Conservation (phyloP, 148 eudicot genomes). For the Drosera capensis region DNA sequence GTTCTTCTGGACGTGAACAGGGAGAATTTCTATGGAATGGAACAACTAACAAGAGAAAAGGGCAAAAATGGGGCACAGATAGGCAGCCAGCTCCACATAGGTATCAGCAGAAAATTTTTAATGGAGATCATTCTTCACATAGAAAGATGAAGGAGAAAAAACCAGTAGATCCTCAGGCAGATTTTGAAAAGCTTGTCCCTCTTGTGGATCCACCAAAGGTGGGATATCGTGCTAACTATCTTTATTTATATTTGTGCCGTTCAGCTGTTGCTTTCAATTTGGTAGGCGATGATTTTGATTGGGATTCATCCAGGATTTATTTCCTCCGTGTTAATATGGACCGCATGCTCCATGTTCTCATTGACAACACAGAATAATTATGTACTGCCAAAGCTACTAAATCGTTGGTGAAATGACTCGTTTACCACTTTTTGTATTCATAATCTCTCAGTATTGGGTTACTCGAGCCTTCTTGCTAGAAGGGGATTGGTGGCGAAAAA, state of each 20-base stretch:
- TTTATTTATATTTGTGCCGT: too few relatives aligned
- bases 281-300: too few relatives aligned
- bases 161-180: conserved; percentile 10
- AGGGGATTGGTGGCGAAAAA: too few relatives aligned
- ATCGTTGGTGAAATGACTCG: too few relatives aligned
- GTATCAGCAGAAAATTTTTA: conserved; percentile 19
- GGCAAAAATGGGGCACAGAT: conserved; percentile 58
- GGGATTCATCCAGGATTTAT: neutral
- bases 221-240: neutral
- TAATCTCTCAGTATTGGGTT: too few relatives aligned
- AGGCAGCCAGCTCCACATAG: conserved; percentile 18
- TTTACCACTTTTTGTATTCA: too few relatives aligned
- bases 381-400: too few relatives aligned
- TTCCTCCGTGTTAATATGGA: neutral
- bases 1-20: conserved; percentile 12
- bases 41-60: conserved; percentile 41
- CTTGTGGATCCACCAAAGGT: conserved; percentile 54
- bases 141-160: conserved; percentile 12
- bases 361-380: too few relatives aligned
- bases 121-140: conserved; percentile 14
- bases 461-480: too few relatives aligned
- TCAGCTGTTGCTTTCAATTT: too few relatives aligned
- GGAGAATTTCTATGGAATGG: conserved; percentile 39
- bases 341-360: too few relatives aligned
- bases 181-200: conserved; percentile 65